Evolutionary conservation across 805 yeast species (phyloP).

Genomic region (Tetrapisispora phaffii): DNA sequence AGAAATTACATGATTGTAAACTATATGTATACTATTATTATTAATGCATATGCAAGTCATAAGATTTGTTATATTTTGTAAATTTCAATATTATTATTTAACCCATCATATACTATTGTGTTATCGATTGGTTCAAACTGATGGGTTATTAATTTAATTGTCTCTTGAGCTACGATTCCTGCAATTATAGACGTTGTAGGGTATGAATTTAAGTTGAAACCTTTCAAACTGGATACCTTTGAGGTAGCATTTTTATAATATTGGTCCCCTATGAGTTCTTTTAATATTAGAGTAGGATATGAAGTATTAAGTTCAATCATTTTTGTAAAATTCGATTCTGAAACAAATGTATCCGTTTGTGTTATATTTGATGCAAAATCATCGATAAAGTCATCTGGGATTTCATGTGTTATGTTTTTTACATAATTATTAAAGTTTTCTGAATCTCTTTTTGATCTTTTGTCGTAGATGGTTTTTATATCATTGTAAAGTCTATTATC

Average conservation of each 20-base stretch:
- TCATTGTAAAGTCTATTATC: conserved; percentile 51
- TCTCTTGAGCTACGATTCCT: conserved; percentile 81
- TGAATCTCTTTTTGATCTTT: conserved; percentile 45
- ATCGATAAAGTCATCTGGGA: background rate
- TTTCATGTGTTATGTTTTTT: background rate
- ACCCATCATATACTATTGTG: conserved; percentile 63
- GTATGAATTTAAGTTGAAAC: background rate
- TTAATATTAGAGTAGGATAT: background rate
- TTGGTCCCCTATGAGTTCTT: conserved; percentile 20
- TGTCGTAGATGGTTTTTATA: conserved; percentile 48
- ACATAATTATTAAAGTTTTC: conserved; percentile 29
- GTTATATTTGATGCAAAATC: conserved; percentile 9
- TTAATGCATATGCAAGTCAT: background rate
- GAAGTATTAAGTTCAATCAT: background rate
- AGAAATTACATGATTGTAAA: conserved; percentile 3
- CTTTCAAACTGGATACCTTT: background rate
- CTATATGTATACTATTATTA: background rate
- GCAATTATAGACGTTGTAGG: conserved; percentile 41
- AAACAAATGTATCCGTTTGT: conserved; percentile 30
- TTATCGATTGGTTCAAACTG: conserved; percentile 78
- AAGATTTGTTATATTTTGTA: conserved; percentile 26
- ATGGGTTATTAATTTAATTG: conserved; percentile 58
- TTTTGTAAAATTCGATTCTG: conserved; percentile 21
- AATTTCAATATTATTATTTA: conserved; percentile 39
- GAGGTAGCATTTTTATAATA: conserved; percentile 35